These are phyloP conservation scores for Schwanniomyces yamadae DNA, from an alignment of 805 yeast species.

Conservation along the genomic window DNA sequence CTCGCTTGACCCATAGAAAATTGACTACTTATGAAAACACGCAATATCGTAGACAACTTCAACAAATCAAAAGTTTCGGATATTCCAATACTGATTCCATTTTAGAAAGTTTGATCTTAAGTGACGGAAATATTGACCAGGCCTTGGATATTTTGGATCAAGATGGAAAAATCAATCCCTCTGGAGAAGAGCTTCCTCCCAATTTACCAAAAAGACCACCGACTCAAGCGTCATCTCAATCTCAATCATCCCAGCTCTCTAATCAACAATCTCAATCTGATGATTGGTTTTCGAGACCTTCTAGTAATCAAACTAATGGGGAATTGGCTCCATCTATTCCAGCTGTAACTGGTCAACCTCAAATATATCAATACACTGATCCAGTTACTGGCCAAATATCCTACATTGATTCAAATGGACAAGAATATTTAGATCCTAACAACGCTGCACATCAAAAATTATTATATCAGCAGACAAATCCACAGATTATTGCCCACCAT, in stretches of 20 bases:
- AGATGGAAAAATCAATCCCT: slow-evolving; percentile 34
- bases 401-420: slow-evolving; percentile 68
- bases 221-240: slow-evolving; percentile 6
- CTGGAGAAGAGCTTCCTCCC: slow-evolving; percentile 47
- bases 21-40: slow-evolving; percentile 53
- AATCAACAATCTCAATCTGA: slow-evolving; percentile 12
- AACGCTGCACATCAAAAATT: slow-evolving; percentile 45
- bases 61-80: slow-evolving; percentile 50
- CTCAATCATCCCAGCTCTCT: slow-evolving; percentile 15
- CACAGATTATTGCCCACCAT: slow-evolving; percentile 35
- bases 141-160: slow-evolving; percentile 60
- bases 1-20: slow-evolving; percentile 48
- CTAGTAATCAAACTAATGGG: slow-evolving; percentile 5
- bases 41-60: slow-evolving; percentile 50
- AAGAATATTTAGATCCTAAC: slow-evolving; percentile 54
- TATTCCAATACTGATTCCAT: slow-evolving; percentile 54
- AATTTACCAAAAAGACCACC: slow-evolving; percentile 42
- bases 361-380: slow-evolving; percentile 66
- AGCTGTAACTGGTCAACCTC: slow-evolving; percentile 37
- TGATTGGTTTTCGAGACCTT: slow-evolving; percentile 35
- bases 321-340: slow-evolving; percentile 6
- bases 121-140: slow-evolving; percentile 56
- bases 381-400: slow-evolving; percentile 67
- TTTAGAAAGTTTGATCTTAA: slow-evolving; percentile 59
- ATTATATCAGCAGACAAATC: slow-evolving; percentile 33